Evolutionary conservation across 176 grass and related monocot genomes (phyloP).

Genomic region (Triticum dicoccoides): DNA sequence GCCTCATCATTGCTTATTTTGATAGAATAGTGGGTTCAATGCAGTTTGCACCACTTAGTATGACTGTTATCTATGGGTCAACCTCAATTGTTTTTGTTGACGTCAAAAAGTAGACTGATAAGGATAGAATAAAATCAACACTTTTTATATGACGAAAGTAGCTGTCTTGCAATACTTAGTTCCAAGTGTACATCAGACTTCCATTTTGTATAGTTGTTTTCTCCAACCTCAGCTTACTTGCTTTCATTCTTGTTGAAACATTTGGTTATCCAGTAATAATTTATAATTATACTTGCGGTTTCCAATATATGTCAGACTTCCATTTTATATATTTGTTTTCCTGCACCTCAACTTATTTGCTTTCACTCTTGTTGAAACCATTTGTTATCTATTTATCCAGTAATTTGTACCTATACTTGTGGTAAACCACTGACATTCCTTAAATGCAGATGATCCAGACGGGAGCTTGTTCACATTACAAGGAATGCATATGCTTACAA

Average conservation of each 20-base stretch:
- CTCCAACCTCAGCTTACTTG: neutral
- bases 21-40: neutral
- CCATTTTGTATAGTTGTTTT: neutral
- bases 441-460: conserved; percentile 58
- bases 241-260: conserved; percentile 18
- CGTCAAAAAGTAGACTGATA: neutral
- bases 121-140: neutral
- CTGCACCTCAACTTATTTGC: neutral
- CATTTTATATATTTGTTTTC: neutral
- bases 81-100: neutral
- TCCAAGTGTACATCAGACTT: neutral
- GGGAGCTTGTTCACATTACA: conserved; percentile 67
- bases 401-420: neutral
- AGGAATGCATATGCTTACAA: conserved; percentile 84
- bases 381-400: neutral
- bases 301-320: neutral
- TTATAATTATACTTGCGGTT: neutral
- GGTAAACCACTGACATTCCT: neutral
- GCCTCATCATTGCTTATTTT: neutral
- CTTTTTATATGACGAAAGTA: neutral
- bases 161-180: neutral
- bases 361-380: conserved; percentile 11
- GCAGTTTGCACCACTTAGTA: neutral
- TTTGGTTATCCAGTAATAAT: neutral
- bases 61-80: neutral